phyloP scores from a whole-genome alignment of 2,329 filamentous ascomycete species.

The Chrysoporthe deuterocubensis region DNA sequence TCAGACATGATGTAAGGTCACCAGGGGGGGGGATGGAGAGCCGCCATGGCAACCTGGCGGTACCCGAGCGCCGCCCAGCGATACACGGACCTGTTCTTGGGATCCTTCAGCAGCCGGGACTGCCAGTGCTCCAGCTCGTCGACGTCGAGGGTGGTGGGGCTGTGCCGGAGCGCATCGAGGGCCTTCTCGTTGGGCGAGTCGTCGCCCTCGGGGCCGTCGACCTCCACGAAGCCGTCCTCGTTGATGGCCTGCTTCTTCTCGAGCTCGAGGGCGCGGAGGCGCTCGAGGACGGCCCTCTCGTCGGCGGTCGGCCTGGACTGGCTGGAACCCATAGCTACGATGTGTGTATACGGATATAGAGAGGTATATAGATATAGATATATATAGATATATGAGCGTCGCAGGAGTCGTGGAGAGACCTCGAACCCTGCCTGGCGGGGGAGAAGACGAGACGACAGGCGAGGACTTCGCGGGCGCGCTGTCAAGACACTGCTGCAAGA shows the following conservation, averaged over 20 bases:
- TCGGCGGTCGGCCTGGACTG: constrained; percentile 44
- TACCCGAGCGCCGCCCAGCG: not conserved
- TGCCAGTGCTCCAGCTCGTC: constrained; percentile 62
- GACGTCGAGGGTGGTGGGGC: constrained; percentile 54
- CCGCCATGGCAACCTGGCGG: too few species aligned
- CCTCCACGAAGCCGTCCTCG: constrained; percentile 57
- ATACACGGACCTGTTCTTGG: constrained; percentile 62
- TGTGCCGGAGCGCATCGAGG: constrained; percentile 33
- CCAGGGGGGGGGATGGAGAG: too few species aligned
- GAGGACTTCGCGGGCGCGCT: too few species aligned
- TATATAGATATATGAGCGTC: not conserved
- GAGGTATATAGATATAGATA: not conserved
- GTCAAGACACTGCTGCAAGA: too few species aligned
- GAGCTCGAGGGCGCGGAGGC: constrained; percentile 50
- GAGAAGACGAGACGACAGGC: too few species aligned
- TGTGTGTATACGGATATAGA: not conserved
- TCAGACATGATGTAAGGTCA: too few species aligned
- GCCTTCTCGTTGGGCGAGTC: constrained; percentile 39
- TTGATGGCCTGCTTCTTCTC: constrained; percentile 34
- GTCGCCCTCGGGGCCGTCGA: constrained; percentile 42
- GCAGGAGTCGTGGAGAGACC: not conserved
- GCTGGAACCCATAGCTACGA: constrained; percentile 49
- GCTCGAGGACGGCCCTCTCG: constrained; percentile 51
- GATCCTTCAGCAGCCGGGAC: constrained; percentile 63
- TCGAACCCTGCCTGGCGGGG: too few species aligned